Percentiles rank a stretch among this genome's conserved stretches.
Evolutionary conservation across 2,329 filamentous ascomycete genomes (phyloP).

Genomic region (Aureobasidium sp.): DNA sequence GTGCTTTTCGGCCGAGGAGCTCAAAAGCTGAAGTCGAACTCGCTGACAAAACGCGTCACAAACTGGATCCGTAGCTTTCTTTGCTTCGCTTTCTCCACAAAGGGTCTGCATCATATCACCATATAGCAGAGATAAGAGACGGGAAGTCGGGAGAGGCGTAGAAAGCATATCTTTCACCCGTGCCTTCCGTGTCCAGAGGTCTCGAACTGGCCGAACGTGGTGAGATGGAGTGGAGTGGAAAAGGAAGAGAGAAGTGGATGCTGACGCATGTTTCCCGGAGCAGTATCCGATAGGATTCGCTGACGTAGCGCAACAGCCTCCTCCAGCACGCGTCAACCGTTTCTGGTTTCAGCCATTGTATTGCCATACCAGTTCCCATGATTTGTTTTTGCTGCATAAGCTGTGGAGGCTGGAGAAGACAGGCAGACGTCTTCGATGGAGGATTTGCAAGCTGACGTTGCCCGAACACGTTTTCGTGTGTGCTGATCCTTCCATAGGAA

Average conservation of each 20-base stretch:
- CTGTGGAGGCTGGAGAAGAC: not conserved
- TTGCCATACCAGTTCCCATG: not conserved
- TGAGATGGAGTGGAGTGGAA: not conserved
- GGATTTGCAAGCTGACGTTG: slow-evolving; percentile 6
- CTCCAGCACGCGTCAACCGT: not conserved
- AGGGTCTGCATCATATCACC: not conserved
- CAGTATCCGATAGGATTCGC: not conserved
- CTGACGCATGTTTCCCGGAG: not conserved
- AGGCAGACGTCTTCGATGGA: not conserved
- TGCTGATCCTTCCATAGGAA: not conserved
- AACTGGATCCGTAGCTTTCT: slow-evolving; percentile 1
- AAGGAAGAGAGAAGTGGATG: not conserved
- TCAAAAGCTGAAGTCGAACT: not conserved
- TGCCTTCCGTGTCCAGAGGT: not conserved
- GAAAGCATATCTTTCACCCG: not conserved
- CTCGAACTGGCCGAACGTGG: not conserved
- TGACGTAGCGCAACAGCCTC: not conserved
- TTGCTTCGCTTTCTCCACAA: not conserved
- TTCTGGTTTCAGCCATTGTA: not conserved
- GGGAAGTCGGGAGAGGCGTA: not conserved
- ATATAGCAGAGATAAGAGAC: not conserved
- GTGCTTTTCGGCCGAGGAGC: not conserved
- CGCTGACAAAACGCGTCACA: not conserved
- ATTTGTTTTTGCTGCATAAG: not conserved
- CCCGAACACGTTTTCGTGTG: not conserved